Evolutionary conservation across 495 filamentous ascomycete species (phyloP), one percentile per base, ranked within the genome.

Genomic region (Xylaria longipes): DNA sequence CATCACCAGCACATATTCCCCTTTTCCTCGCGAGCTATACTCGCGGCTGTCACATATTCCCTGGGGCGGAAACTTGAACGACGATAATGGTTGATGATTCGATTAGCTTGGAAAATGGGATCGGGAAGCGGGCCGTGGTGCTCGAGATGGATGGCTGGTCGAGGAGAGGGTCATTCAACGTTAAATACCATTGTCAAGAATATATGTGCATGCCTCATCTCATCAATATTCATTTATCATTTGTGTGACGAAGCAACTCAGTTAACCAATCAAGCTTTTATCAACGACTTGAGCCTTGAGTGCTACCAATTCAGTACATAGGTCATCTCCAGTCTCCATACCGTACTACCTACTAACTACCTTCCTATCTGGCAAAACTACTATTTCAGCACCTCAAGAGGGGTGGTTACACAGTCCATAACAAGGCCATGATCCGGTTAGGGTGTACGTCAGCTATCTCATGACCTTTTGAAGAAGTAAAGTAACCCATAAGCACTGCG

Each of bases 1-100:
- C 68, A 70, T 64, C 57, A 52, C 31, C n/a, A 29, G 57, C 12
- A 43, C 60, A 22, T 37, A 62, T 7, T 5, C 37, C 33, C 1
- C 35, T 64, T 54, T 64, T 64, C 27, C 37, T 45, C 62, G 43
- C 57, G 12, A 54, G 45, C 68, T 70, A 56, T 33, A 15, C 39
- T 46, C 33, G 46, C 37, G 20, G n/a, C 37, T 54, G 48, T 56
- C 56, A 70, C 33, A 63, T 70, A 70, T 50, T 33, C 68, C 27
- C 45, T 45, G 15, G 12, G 35, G 31, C 15, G 35, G 22, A 56
- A 50, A 63, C 27, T n/a, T 35, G 37, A 22, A 70, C 58, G 58
- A 64, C 46, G 68, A 64, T 64, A 54, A 63, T 70, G 68, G 68
- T 33, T 64, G 60, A 70, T 25, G 68, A 70, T 43, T 64, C 35